A percentile compares a stretch with the other conserved stretches of the same genome.
Conservation (phyloP, 73 alveolate genomes). For the Uronychia setigera region DNA sequence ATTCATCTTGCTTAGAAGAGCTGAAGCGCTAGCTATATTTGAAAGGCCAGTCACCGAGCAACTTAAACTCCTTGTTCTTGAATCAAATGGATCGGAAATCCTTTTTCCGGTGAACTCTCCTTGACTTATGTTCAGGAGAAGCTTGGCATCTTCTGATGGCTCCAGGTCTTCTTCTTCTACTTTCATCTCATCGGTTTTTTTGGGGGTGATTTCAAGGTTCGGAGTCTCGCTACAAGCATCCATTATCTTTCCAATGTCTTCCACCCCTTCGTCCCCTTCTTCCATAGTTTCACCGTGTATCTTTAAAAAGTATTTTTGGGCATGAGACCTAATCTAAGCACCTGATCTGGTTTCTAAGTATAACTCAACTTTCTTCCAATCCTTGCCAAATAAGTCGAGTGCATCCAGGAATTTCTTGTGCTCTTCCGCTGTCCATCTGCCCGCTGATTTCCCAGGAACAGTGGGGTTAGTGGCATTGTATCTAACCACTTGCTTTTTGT, state of each 20-base stretch:
- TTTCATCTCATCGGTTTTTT: too few relatives aligned
- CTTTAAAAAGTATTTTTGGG: conserved; percentile 58
- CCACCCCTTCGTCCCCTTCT: background rate
- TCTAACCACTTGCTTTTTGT: background rate
- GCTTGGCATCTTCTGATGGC: background rate
- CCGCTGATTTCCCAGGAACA: conserved; percentile 14
- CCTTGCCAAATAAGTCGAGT: conserved; percentile 62
- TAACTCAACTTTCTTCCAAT: conserved; percentile 73
- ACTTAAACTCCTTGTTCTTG: background rate
- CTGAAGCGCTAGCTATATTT: background rate
- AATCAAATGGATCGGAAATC: background rate
- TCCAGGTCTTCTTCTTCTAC: too few relatives aligned
- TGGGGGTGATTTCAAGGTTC: too few relatives aligned
- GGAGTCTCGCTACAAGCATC: background rate
- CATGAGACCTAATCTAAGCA: conserved; percentile 71
- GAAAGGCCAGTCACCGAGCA: background rate
- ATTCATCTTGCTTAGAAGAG: background rate
- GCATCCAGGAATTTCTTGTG: conserved; percentile 69
- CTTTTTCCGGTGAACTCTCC: background rate
- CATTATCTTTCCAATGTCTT: background rate
- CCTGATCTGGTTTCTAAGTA: conserved; percentile 65
- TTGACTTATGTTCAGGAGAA: background rate
- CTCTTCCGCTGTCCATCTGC: conserved; percentile 79
- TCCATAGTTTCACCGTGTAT: background rate
- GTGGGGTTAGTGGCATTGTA: background rate